phyloP scores from a whole-genome alignment of 1,284 basidiomycete genomes.

The Cerrena zonata region DNA sequence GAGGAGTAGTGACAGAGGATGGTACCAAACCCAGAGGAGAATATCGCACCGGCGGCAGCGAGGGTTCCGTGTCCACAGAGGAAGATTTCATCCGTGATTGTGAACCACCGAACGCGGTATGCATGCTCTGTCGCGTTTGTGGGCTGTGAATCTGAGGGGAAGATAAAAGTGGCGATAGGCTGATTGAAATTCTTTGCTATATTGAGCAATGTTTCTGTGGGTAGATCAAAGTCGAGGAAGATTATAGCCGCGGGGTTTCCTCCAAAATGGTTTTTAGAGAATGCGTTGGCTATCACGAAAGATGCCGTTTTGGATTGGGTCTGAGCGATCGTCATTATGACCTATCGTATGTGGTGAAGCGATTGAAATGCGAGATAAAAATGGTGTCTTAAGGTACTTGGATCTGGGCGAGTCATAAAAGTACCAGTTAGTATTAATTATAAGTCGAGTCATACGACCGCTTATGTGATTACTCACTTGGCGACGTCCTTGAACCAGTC shows the following conservation, averaged over 20 bases:
- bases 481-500: too few relatives aligned
- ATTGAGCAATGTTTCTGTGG: constrained; percentile 24
- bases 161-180: constrained; percentile 40
- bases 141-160: constrained; percentile 16
- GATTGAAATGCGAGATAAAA: too few relatives aligned
- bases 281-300: constrained; percentile 38
- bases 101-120: constrained; percentile 39
- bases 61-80: constrained; percentile 50
- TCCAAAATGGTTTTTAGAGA: constrained; percentile 35
- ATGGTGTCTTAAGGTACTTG: too few relatives aligned
- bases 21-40: constrained; percentile 27
- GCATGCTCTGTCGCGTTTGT: constrained; percentile 9
- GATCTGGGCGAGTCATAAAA: too few relatives aligned
- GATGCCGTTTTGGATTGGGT: background rate
- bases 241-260: constrained; percentile 53
- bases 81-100: constrained; percentile 27
- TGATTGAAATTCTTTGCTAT: constrained; percentile 45
- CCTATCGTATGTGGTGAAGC: too few relatives aligned
- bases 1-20: background rate
- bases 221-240: constrained; percentile 28
- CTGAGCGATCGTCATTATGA: background rate
- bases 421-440: too few relatives aligned
- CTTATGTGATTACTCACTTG: too few relatives aligned
- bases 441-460: too few relatives aligned
- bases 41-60: constrained; percentile 39